Percentiles rank a stretch among this genome's conserved stretches.
These are phyloP conservation scores for Pyricularia pennisetigena DNA, from an alignment of 2,329 filamentous ascomycete genomes.

Conservation along the genomic window DNA sequence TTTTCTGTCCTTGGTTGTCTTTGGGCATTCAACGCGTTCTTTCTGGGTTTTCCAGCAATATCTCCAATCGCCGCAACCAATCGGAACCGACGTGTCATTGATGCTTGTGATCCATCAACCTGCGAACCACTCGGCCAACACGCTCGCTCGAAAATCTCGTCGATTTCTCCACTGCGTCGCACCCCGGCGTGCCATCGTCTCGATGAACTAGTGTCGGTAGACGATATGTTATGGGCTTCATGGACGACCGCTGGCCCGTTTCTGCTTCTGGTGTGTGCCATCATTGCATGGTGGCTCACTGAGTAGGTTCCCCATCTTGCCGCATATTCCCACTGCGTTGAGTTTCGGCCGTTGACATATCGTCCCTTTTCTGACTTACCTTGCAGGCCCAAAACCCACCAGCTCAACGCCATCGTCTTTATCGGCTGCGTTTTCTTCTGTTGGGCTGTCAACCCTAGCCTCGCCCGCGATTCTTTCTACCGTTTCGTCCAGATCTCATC, in stretches of 20 bases:
- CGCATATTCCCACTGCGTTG: neutral
- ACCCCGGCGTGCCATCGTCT: slow-evolving; percentile 9
- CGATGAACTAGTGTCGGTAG: slow-evolving; percentile 18
- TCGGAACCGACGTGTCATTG: neutral
- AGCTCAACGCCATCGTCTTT: slow-evolving; percentile 30
- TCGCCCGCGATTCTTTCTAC: slow-evolving; percentile 24
- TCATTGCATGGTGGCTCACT: slow-evolving; percentile 33
- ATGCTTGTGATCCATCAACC: neutral
- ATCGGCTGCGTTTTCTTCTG: slow-evolving; percentile 28
- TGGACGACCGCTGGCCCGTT: slow-evolving; percentile 32
- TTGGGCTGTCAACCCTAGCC: slow-evolving; percentile 30
- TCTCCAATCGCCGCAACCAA: neutral
- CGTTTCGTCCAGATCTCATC: slow-evolving; percentile 22
- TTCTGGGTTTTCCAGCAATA: neutral
- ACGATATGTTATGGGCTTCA: slow-evolving; percentile 40
- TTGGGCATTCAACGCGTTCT: neutral
- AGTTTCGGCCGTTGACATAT: neutral
- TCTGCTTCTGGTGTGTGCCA: slow-evolving; percentile 30
- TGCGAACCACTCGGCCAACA: neutral
- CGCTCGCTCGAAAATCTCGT: neutral
- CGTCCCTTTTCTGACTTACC: neutral
- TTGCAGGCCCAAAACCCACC: slow-evolving; percentile 24
- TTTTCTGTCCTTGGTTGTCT: neutral
- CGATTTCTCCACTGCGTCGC: neutral
- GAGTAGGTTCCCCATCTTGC: slow-evolving; percentile 14